Evolutionary conservation across 148 eudicot genomes (phyloP).

Genomic region (Nyssa sinensis): DNA sequence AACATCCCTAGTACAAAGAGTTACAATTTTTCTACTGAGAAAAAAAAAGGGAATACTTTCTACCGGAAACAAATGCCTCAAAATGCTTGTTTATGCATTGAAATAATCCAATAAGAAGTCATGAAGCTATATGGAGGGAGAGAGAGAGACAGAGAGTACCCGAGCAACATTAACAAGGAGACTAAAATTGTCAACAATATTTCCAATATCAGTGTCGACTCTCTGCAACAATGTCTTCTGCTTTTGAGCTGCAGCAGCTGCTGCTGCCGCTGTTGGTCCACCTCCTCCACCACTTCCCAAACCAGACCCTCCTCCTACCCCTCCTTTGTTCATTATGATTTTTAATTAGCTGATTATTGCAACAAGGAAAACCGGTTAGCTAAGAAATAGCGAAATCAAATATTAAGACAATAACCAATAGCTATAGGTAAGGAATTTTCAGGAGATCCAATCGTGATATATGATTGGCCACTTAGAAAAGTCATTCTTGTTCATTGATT

Average conservation of each 20-base stretch:
- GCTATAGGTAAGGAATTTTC: neutral
- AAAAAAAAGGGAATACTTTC: no score
- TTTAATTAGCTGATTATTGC: conserved; percentile 5
- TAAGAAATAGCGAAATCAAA: neutral
- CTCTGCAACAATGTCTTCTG: conserved; percentile 80
- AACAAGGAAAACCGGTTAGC: neutral
- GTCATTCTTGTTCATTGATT: neutral
- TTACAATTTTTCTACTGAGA: neutral
- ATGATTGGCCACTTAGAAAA: neutral
- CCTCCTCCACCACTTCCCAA: conserved; percentile 40
- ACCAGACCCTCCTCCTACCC: conserved; percentile 52
- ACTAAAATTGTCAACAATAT: conserved; percentile 80
- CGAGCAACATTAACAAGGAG: conserved; percentile 68
- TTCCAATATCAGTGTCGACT: conserved; percentile 80
- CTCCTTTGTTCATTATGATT: conserved; percentile 66
- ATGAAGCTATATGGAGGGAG: neutral
- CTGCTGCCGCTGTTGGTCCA: conserved; percentile 83
- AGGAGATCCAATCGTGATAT: neutral
- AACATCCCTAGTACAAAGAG: neutral
- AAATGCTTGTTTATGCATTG: no score
- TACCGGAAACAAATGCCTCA: neutral
- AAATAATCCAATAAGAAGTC: neutral
- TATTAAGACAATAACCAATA: neutral
- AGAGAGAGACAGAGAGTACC: conserved; percentile 34
- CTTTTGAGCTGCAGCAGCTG: conserved; percentile 79